Evolutionary conservation across 805 yeast species (phyloP).

Genomic region (Maudiozyma saulgeensis): DNA sequence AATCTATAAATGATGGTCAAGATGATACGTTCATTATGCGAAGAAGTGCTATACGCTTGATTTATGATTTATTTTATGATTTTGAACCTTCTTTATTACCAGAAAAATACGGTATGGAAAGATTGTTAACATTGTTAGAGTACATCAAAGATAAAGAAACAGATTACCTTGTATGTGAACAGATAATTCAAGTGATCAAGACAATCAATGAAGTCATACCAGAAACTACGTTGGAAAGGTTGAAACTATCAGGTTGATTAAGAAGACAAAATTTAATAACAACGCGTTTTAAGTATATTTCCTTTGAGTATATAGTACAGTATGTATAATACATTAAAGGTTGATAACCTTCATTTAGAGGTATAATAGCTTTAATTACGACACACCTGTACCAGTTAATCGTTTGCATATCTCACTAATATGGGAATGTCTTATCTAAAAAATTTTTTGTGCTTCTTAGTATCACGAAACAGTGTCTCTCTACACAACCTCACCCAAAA

Average conservation of each 20-base stretch:
- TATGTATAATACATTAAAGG: too few relatives aligned
- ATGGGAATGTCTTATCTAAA: too few relatives aligned
- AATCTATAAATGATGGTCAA: slow-evolving; percentile 14
- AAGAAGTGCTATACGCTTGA: slow-evolving; percentile 62
- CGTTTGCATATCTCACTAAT: too few relatives aligned
- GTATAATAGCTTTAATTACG: too few relatives aligned
- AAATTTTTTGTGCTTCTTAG: too few relatives aligned
- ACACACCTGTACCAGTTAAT: too few relatives aligned
- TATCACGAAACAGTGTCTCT: too few relatives aligned
- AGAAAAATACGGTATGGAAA: slow-evolving; percentile 33
- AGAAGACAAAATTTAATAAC: too few relatives aligned
- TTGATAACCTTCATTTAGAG: too few relatives aligned
- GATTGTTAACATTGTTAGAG: slow-evolving; percentile 34
- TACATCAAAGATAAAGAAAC: slow-evolving; percentile 40
- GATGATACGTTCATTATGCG: slow-evolving; percentile 41
- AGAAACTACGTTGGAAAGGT: neutral
- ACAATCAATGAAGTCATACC: neutral
- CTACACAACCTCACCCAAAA: too few relatives aligned
- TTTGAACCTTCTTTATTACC: slow-evolving; percentile 45
- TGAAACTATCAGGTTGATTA: neutral
- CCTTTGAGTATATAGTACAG: too few relatives aligned
- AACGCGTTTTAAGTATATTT: too few relatives aligned
- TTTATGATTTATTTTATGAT: slow-evolving; percentile 48
- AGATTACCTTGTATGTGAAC: slow-evolving; percentile 53
- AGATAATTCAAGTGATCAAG: slow-evolving; percentile 34